These are phyloP conservation scores for Aureobasidium sp. DNA, from an alignment of 2,329 filamentous ascomycete species.

Conservation along the genomic window DNA sequence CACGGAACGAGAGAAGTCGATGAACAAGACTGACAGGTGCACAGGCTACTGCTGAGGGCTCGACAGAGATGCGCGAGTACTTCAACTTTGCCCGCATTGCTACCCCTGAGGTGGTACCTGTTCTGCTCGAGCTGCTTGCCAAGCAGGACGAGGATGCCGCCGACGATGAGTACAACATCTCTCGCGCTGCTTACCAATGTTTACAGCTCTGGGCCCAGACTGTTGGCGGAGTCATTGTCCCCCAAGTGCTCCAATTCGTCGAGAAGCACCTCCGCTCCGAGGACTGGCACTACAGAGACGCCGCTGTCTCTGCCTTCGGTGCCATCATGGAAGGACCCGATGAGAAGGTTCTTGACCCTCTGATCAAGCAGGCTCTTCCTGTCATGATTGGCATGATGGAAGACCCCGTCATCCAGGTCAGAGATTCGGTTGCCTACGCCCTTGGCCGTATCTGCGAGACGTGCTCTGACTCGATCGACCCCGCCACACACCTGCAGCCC, in stretches of 20 bases:
- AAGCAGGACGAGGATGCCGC: conserved; percentile 96
- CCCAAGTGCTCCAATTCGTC: conserved; percentile 82
- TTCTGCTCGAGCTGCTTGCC: conserved; percentile 78
- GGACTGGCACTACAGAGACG: conserved; percentile 92
- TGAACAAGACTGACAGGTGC: background rate
- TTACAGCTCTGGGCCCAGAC: conserved; percentile 92
- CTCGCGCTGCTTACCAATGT: conserved; percentile 92
- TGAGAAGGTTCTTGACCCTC: conserved; percentile 80
- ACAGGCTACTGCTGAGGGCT: conserved; percentile 56
- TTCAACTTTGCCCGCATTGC: conserved; percentile 95
- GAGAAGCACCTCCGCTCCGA: conserved; percentile 83
- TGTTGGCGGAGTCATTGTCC: conserved; percentile 75
- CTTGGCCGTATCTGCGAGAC: conserved; percentile 93
- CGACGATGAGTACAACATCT: conserved; percentile 96
- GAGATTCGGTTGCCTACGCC: conserved; percentile 92
- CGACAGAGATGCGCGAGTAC: conserved; percentile 79
- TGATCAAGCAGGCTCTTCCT: conserved; percentile 90
- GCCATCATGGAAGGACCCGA: conserved; percentile 99
- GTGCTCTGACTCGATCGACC: conserved; percentile 86
- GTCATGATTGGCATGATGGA: conserved; percentile 91
- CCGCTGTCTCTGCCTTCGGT: conserved; percentile 92
- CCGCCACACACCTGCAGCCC: conserved; percentile 70
- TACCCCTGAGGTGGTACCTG: conserved; percentile 87
- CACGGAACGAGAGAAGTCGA: background rate
- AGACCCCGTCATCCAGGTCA: conserved; percentile 80